Evolutionary conservation across 2,329 filamentous ascomycete species (phyloP).

Genomic region (Talaromyces sp.): DNA sequence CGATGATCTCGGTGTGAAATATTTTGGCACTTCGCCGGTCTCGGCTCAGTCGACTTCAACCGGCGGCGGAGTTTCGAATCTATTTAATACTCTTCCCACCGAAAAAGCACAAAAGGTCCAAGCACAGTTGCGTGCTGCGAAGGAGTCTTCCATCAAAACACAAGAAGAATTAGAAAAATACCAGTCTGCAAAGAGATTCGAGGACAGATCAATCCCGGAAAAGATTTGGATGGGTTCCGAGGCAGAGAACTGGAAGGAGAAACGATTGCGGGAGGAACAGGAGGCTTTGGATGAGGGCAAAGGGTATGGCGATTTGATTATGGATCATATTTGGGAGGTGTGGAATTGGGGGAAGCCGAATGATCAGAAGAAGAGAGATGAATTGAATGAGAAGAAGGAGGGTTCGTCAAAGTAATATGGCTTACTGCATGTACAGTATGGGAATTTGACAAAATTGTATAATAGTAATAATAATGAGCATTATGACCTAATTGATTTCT

Average conservation of each 20-base stretch:
- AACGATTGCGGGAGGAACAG: slow-evolving; percentile 42
- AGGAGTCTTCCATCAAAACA: slow-evolving; percentile 28
- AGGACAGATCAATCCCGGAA: slow-evolving; percentile 31
- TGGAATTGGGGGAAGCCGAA: slow-evolving; percentile 41
- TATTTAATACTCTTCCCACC: slow-evolving; percentile 30
- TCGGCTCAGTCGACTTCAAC: neutral
- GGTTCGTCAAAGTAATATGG: neutral
- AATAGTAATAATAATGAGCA: neutral
- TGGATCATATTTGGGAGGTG: slow-evolving; percentile 49
- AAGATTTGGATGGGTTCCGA: slow-evolving; percentile 45
- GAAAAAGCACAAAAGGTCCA: slow-evolving; percentile 38
- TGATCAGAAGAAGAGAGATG: slow-evolving; percentile 21
- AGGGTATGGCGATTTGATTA: slow-evolving; percentile 47
- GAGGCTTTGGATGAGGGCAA: slow-evolving; percentile 45
- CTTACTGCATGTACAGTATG: neutral
- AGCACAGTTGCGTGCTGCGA: slow-evolving; percentile 28
- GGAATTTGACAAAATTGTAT: neutral
- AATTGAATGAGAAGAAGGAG: slow-evolving; percentile 4
- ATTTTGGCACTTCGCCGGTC: slow-evolving; percentile 8
- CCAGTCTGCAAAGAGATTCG: slow-evolving; percentile 31
- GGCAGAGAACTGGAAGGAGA: slow-evolving; percentile 46
- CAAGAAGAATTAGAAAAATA: slow-evolving; percentile 38
- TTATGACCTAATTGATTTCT: neutral
- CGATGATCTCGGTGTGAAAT: slow-evolving; percentile 29
- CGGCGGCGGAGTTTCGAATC: neutral